Percentiles rank a stretch among this genome's conserved stretches.
phyloP scores from a whole-genome alignment of 139 green algal genomes.

The Haematococcus sp. region DNA sequence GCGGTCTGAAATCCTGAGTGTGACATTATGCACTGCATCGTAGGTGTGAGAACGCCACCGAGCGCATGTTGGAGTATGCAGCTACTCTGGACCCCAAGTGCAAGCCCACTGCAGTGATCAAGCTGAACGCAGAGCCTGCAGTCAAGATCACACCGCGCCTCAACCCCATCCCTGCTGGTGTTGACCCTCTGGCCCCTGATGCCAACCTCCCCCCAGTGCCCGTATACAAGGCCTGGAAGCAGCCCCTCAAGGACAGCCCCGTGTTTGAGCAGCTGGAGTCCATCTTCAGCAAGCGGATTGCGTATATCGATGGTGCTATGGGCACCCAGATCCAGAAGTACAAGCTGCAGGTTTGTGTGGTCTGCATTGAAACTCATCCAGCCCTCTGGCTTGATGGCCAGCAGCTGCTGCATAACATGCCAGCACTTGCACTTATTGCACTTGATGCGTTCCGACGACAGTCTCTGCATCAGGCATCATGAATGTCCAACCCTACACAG shows the following conservation, averaged over 20 bases:
- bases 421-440: too few species aligned
- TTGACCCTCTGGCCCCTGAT: constrained; percentile 44
- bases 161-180: constrained; percentile 51
- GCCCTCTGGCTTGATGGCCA: not conserved
- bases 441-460: too few species aligned
- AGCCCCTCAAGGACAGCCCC: constrained; percentile 13
- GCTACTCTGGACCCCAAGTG: constrained; percentile 89
- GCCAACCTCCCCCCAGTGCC: constrained; percentile 50
- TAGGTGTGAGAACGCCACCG: constrained; percentile 92
- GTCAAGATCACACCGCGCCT: constrained; percentile 36
- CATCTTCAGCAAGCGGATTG: constrained; percentile 88
- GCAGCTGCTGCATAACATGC: too few species aligned
- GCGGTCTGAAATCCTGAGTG: too few species aligned
- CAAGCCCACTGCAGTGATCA: constrained; percentile 80
- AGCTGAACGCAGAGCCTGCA: constrained; percentile 23
- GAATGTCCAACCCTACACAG: too few species aligned
- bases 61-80: constrained; percentile 94
- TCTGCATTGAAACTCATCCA: constrained; percentile 19
- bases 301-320: constrained; percentile 98
- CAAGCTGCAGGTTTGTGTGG: constrained; percentile 65
- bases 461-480: too few species aligned
- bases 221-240: constrained; percentile 34
- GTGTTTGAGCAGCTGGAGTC: constrained; percentile 50
- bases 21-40: not conserved
- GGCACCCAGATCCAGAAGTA: constrained; percentile 87